Evolutionary conservation across 139 green algal species (phyloP), one percentile per base, ranked within the genome.

Genomic region (Tetradesmus obliquus): DNA sequence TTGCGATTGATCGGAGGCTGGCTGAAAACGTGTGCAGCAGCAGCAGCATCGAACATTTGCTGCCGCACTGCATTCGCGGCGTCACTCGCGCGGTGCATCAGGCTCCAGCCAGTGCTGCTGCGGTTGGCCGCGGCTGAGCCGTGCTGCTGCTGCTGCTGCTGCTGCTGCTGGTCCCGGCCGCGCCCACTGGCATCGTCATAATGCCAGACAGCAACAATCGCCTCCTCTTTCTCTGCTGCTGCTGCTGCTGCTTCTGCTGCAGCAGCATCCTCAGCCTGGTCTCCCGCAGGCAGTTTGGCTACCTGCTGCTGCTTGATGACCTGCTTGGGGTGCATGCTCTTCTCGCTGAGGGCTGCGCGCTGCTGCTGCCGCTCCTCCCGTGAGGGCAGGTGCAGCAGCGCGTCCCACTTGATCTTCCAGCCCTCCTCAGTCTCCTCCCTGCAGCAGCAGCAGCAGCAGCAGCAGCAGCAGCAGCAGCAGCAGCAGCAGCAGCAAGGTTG

Each of bases 351-450:
- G 24, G 66, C 66, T 76, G 66, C 66, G 17, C 66, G 66, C 66
- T 71, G 82, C 7, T 15, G 51, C 51, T 24, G 53, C 12, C 51
- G 22, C n/a, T 85, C 51, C n/a, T 85, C 51, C 10, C 7, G 20
- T 45, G 80, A 57, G 9, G 80, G 80, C 80, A 85, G 32, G 53
- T 19, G 80, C 32, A 85, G 45, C 24, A 85, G 17, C 5, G 80
- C 51, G 51, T 85, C 80, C 80, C 80, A 85, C 51, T 58, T 53
- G 80, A 85, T 85, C 80, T 58, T 85, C 80, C 80, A 85, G 1
- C 80, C 80, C 45, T 85, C 80, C 13, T 85, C 80, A 85, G 80
- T 85, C 5, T 85, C 80, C 80, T 85, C 80, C 80, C 80, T 85
- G 12, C 51, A 66, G 17, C 24, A 5, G 6, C 1, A 54, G 9